Conservation (phyloP, 2,329 filamentous ascomycete species). For the Fusarium armeniacum region DNA sequence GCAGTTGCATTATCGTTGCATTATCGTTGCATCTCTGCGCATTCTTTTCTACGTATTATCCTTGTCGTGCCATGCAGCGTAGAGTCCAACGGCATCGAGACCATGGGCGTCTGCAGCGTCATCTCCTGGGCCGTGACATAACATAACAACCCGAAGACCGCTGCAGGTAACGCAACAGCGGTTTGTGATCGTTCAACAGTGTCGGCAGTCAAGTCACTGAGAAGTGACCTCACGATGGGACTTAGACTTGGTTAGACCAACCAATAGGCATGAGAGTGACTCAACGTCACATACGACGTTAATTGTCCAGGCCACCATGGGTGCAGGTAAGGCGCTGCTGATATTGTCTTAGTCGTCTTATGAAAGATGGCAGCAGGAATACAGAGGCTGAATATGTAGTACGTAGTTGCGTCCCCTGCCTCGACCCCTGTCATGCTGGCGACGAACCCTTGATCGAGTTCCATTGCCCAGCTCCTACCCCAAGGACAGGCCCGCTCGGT, state of each 20-base stretch:
- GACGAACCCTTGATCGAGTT: conserved; percentile 23
- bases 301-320: conserved; percentile 23
- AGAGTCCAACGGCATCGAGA: conserved; percentile 45
- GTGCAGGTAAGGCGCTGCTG: conserved; percentile 22
- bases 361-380: conserved; percentile 36
- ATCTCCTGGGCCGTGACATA: conserved; percentile 23
- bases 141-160: conserved; percentile 13
- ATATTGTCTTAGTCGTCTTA: conserved; percentile 20
- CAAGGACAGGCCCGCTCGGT: conserved; percentile 42
- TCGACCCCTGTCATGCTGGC: conserved; percentile 31
- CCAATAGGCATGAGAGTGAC: conserved; percentile 16
- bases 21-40: conserved; percentile 15
- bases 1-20: conserved; percentile 1
- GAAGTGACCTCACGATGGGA: conserved; percentile 13
- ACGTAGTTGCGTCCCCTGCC: conserved; percentile 21
- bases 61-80: conserved; percentile 31
- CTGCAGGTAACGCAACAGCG: conserved; percentile 19
- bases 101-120: conserved; percentile 32
- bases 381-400: conserved; percentile 26
- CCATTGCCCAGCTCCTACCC: conserved; percentile 32
- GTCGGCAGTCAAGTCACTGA: conserved; percentile 26
- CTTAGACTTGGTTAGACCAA: conserved; percentile 15
- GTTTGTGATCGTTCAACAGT: conserved; percentile 15
- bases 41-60: conserved; percentile 20
- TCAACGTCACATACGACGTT: conserved; percentile 15